Evolutionary conservation across 1,139 yeast genomes (phyloP).

Genomic region (Wickerhamiella pararugosa): DNA sequence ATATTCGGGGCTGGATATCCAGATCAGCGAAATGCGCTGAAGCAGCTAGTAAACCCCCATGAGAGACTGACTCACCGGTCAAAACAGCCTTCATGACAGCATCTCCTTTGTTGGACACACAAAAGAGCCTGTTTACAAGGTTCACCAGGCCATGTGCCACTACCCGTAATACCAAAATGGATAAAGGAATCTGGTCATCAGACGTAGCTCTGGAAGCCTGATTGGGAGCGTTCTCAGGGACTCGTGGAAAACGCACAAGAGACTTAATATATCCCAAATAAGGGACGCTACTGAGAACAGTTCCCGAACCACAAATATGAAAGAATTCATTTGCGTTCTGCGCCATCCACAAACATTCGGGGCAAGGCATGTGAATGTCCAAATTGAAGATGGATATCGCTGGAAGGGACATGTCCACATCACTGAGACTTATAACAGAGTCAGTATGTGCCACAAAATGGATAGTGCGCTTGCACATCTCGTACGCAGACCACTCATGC

Average conservation of each 20-base stretch:
- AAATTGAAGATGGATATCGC: conserved; percentile 19
- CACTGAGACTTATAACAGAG: conserved; percentile 15
- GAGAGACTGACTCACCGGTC: neutral
- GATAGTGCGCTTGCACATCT: conserved; percentile 20
- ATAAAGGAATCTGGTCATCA: conserved; percentile 17
- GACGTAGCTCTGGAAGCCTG: neutral
- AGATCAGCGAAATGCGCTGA: conserved; percentile 13
- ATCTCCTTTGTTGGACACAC: conserved; percentile 12
- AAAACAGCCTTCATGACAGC: conserved; percentile 11
- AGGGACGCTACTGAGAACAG: conserved; percentile 18
- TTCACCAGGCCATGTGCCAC: conserved; percentile 21
- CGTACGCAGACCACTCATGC: conserved; percentile 24
- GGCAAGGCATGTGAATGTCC: conserved; percentile 22
- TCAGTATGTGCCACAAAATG: conserved; percentile 20
- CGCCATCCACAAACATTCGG: conserved; percentile 22
- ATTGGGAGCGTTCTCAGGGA: conserved; percentile 5
- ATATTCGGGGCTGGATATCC: conserved; percentile 19
- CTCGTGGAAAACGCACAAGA: conserved; percentile 22
- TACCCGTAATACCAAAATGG: conserved; percentile 15
- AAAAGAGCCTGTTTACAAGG: conserved; percentile 17
- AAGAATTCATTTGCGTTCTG: conserved; percentile 19
- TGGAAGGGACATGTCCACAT: conserved; percentile 5
- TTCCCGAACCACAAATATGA: conserved; percentile 18
- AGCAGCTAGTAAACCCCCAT: neutral
- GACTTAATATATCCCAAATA: conserved; percentile 21